Conservation (phyloP, 441 rosid genomes). For the Raphanus hybrid region DNA sequence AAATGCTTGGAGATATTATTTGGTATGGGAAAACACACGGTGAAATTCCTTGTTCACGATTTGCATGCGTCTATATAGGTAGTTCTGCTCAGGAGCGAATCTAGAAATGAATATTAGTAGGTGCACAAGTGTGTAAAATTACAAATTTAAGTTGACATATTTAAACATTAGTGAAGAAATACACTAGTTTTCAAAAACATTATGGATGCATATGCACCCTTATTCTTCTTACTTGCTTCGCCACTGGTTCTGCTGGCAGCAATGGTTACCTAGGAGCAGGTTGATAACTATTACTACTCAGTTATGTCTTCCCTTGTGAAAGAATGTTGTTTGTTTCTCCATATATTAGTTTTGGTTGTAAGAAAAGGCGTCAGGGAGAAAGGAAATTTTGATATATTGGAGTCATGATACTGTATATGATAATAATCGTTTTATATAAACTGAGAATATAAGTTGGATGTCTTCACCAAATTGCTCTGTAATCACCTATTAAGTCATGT, state of each 20-base stretch:
- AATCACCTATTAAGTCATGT: too few species aligned
- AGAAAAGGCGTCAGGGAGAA: slow-evolving; percentile 2
- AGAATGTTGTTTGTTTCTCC: slow-evolving; percentile 24
- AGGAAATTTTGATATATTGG: slow-evolving; percentile 32
- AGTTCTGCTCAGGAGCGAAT: slow-evolving; percentile 8
- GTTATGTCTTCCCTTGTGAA: not conserved
- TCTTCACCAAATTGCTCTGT: not conserved
- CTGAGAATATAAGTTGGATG: too few species aligned
- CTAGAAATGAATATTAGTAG: not conserved
- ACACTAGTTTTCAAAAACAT: too few species aligned
- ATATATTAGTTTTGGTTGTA: slow-evolving; percentile 1
- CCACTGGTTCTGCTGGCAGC: slow-evolving; percentile 64
- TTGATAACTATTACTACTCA: slow-evolving; percentile 29
- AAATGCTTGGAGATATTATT: slow-evolving; percentile 82
- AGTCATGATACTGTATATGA: slow-evolving; percentile 10
- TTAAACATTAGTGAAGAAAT: too few species aligned
- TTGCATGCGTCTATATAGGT: slow-evolving; percentile 47
- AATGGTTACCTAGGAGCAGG: slow-evolving; percentile 51
- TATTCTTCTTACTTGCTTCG: too few species aligned
- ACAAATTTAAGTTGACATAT: too few species aligned
- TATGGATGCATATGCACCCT: too few species aligned
- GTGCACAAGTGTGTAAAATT: too few species aligned
- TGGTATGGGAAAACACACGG: slow-evolving; percentile 50
- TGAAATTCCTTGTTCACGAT: slow-evolving; percentile 78
- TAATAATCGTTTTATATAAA: not conserved